Percentiles rank a stretch among this genome's conserved stretches.
Conservation (phyloP, 306 rosid species). For the Elaeagnus macrophylla region DNA sequence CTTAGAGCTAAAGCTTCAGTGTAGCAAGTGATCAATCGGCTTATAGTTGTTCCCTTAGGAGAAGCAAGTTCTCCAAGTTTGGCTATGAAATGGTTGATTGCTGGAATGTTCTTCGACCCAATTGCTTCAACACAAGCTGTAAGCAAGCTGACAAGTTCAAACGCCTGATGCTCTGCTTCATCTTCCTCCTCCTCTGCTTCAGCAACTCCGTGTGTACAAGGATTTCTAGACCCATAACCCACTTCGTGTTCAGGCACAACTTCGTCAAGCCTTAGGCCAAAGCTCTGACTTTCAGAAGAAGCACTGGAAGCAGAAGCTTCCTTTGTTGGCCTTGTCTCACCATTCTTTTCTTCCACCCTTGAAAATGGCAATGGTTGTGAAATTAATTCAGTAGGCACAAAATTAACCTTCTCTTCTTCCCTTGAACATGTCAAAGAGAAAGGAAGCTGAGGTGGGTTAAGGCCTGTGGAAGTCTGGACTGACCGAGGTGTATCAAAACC, state of each 20-base stretch:
- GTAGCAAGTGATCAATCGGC: constrained; percentile 64
- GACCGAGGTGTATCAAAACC: constrained; percentile 26
- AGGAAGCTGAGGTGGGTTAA: constrained; percentile 36
- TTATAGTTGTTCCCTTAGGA: constrained; percentile 45
- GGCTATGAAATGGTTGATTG: constrained; percentile 58
- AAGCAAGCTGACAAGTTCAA: constrained; percentile 65
- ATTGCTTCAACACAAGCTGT: constrained; percentile 82
- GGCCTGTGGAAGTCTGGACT: constrained; percentile 5
- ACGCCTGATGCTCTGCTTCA: constrained; percentile 49
- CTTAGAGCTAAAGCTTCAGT: constrained; percentile 84
- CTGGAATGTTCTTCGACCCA: constrained; percentile 50
- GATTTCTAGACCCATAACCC: constrained; percentile 60
- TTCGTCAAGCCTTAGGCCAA: constrained; percentile 44
- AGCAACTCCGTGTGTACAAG: constrained; percentile 36
- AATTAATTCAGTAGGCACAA: constrained; percentile 59
- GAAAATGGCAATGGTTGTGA: constrained; percentile 43
- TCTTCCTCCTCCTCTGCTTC: constrained; percentile 46
- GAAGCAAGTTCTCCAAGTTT: constrained; percentile 79
- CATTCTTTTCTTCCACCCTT: constrained; percentile 51
- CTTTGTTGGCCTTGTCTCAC: constrained; percentile 30
- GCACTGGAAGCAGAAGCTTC: constrained; percentile 52
- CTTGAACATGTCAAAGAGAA: constrained; percentile 49
- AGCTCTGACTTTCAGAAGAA: constrained; percentile 62
- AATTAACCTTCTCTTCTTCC: constrained; percentile 54
- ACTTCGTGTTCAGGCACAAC: constrained; percentile 49